A percentile compares a stretch with the other conserved stretches of the same genome.
These are phyloP conservation scores for Iberis pinnata DNA, from an alignment of 345 rosid genomes.

Conservation along the genomic window DNA sequence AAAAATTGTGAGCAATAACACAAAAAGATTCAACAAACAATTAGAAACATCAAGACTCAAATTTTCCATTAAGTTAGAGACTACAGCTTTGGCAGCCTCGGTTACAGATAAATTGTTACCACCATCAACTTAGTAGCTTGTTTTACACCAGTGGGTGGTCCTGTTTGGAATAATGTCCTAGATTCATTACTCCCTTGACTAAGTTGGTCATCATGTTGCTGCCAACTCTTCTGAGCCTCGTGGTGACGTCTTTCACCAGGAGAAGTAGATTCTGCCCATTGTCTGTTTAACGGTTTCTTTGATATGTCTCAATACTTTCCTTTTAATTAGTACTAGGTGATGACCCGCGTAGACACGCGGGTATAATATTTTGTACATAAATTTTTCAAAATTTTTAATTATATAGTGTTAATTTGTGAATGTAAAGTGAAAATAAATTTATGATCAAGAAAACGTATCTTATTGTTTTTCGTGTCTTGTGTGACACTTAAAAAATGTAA, in stretches of 20 bases:
- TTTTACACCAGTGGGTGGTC: slow-evolving; percentile 27
- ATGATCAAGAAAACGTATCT: too few relatives aligned
- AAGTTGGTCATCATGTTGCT: slow-evolving; percentile 54
- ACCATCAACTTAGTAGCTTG: slow-evolving; percentile 27
- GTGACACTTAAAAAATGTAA: too few relatives aligned
- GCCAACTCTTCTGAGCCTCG: slow-evolving; percentile 38
- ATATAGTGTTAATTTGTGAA: too few relatives aligned
- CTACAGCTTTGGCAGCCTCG: slow-evolving; percentile 32
- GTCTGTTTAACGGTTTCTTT: slow-evolving; percentile 42
- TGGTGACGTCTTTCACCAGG: slow-evolving; percentile 52
- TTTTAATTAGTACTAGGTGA: slow-evolving; percentile 51
- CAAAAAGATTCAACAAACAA: background rate
- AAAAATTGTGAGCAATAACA: background rate
- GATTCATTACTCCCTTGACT: slow-evolving; percentile 75
- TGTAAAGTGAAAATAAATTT: too few relatives aligned
- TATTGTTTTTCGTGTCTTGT: too few relatives aligned
- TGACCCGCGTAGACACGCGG: too few relatives aligned
- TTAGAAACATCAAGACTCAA: slow-evolving; percentile 41
- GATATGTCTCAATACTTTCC: too few relatives aligned
- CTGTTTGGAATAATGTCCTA: slow-evolving; percentile 52
- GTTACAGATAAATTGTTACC: slow-evolving; percentile 38
- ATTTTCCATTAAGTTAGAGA: slow-evolving; percentile 41
- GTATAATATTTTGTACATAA: too few relatives aligned
- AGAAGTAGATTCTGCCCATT: slow-evolving; percentile 42
- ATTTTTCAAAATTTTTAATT: too few relatives aligned